A percentile compares a stretch with the other conserved stretches of the same genome.
These are phyloP conservation scores for Cercophora sp. DNA, from an alignment of 495 filamentous ascomycete species.

Conservation along the genomic window DNA sequence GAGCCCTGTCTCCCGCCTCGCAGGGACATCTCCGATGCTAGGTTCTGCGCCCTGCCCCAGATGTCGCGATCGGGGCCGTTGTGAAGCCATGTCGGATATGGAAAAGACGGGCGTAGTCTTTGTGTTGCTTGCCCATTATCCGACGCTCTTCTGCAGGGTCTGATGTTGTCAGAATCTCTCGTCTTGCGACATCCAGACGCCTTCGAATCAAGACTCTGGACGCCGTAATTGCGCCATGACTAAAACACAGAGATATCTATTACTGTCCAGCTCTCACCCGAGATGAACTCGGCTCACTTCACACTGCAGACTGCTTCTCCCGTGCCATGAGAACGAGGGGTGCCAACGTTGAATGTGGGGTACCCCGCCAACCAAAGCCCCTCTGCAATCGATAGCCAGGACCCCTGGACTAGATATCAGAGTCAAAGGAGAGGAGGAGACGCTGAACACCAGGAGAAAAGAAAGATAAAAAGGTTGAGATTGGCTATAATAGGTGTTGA, in stretches of 20 bases:
- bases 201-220: neutral
- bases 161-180: neutral
- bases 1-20: neutral
- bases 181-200: neutral
- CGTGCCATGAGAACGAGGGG: neutral
- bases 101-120: too few relatives aligned
- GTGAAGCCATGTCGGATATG: slow-evolving; percentile 5
- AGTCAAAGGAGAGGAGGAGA: too few relatives aligned
- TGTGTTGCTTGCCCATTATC: too few relatives aligned
- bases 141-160: neutral
- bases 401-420: too few relatives aligned
- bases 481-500: too few relatives aligned
- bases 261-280: neutral
- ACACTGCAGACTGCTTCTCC: neutral
- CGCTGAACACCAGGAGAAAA: too few relatives aligned
- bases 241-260: neutral
- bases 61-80: neutral
- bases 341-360: slow-evolving; percentile 2
- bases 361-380: slow-evolving; percentile 6
- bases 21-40: neutral
- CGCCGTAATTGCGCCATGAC: neutral
- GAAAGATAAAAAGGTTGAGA: too few relatives aligned
- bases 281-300: neutral
- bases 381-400: neutral
- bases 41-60: too few relatives aligned